Evolutionary conservation across 305 asterid genomes (phyloP).

Genomic region (Fraxinus latifolia): DNA sequence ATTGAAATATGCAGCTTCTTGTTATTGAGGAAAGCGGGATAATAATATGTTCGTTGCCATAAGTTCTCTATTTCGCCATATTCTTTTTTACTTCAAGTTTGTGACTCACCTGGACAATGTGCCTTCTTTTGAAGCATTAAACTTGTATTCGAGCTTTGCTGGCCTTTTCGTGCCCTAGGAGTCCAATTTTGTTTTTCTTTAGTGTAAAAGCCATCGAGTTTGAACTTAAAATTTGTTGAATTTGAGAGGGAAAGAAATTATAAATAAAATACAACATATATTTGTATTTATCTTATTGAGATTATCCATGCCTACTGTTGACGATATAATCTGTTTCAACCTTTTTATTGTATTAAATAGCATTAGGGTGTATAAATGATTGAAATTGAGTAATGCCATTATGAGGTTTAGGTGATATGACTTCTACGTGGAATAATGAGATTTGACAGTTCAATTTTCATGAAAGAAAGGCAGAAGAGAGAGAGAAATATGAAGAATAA

Average conservation of each 20-base stretch:
- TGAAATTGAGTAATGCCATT: background rate
- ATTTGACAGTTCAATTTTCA: too few relatives aligned
- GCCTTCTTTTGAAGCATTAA: background rate
- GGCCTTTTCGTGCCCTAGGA: conserved; percentile 26
- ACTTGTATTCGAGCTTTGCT: conserved; percentile 18
- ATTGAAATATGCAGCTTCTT: conserved; percentile 17
- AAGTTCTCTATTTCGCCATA: conserved; percentile 15
- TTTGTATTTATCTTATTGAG: background rate
- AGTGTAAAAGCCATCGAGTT: conserved; percentile 6
- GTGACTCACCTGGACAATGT: conserved; percentile 11
- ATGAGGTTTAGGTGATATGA: background rate
- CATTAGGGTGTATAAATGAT: background rate
- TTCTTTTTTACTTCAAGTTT: conserved; percentile 9
- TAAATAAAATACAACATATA: conserved; percentile 7
- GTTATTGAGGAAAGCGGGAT: conserved; percentile 17
- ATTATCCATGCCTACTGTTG: background rate
- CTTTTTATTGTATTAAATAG: background rate
- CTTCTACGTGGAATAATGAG: too few relatives aligned
- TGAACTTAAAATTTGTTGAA: conserved; percentile 31
- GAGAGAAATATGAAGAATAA: too few relatives aligned
- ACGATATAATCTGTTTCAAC: background rate
- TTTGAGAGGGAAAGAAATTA: conserved; percentile 18
- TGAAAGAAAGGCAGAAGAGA: too few relatives aligned
- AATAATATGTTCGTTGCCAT: conserved; percentile 4
- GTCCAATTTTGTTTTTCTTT: conserved; percentile 26